Percentiles rank a stretch among this genome's conserved stretches.
Evolutionary conservation across 495 filamentous ascomycete species (phyloP).

Genomic region (Glutinoglossum americanum): DNA sequence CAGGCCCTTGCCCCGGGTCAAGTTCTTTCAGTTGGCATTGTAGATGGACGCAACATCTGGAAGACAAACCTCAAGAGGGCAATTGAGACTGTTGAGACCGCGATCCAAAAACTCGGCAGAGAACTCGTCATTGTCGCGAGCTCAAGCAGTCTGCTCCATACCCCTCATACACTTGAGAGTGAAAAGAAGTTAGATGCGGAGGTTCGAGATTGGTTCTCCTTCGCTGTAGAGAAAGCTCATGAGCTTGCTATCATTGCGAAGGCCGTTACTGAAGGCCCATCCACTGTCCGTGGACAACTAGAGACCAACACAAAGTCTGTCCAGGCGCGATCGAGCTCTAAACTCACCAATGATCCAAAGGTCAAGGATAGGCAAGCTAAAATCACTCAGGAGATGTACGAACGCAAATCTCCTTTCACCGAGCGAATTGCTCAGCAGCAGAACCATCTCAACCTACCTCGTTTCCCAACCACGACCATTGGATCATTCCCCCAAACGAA

Average conservation of each 20-base stretch:
- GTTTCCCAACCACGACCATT: slow-evolving; percentile 98
- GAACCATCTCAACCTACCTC: slow-evolving; percentile 68
- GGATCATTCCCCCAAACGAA: slow-evolving; percentile 98
- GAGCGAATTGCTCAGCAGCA: slow-evolving; percentile 66
- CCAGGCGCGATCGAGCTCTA: slow-evolving; percentile 69
- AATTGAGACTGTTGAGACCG: slow-evolving; percentile 69
- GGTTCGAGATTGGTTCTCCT: slow-evolving; percentile 95
- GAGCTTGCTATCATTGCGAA: slow-evolving; percentile 90
- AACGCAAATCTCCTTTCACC: slow-evolving; percentile 76
- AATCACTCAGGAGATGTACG: slow-evolving; percentile 65
- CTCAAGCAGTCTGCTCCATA: slow-evolving; percentile 92
- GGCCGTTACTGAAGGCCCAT: slow-evolving; percentile 78
- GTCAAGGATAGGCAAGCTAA: slow-evolving; percentile 87
- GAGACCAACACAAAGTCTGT: slow-evolving; percentile 89
- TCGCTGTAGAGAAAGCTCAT: slow-evolving; percentile 80
- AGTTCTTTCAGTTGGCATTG: slow-evolving; percentile 78
- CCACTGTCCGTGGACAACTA: slow-evolving; percentile 61
- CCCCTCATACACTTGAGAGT: slow-evolving; percentile 85
- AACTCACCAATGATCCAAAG: slow-evolving; percentile 83
- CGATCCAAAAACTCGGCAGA: slow-evolving; percentile 81
- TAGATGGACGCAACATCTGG: slow-evolving; percentile 99
- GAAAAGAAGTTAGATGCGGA: slow-evolving; percentile 92
- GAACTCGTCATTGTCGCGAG: slow-evolving; percentile 91
- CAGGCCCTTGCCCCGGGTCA: slow-evolving; percentile 63
- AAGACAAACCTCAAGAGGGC: slow-evolving; percentile 93